These are phyloP conservation scores for Suhomyces terraborum DNA, from an alignment of 1,139 yeast species.

Conservation along the genomic window DNA sequence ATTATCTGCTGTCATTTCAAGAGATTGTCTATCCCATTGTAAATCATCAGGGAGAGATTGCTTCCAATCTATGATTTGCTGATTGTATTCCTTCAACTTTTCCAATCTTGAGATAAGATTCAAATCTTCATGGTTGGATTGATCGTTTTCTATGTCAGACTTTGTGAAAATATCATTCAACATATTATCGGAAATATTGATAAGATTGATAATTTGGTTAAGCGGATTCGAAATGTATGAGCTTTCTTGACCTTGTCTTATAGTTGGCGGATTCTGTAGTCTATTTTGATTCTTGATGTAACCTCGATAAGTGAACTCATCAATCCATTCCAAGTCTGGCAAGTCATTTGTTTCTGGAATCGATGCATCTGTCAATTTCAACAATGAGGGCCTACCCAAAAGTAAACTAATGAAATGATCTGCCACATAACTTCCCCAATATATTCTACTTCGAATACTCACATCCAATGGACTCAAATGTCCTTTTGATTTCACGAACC, in stretches of 20 bases:
- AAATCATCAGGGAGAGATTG: slow-evolving; percentile 49
- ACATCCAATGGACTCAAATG: slow-evolving; percentile 43
- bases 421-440: slow-evolving; percentile 69
- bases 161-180: slow-evolving; percentile 54
- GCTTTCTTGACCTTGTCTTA: slow-evolving; percentile 17
- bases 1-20: slow-evolving; percentile 49
- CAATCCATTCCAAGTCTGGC: slow-evolving; percentile 61
- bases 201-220: slow-evolving; percentile 49
- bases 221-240: slow-evolving; percentile 51
- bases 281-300: slow-evolving; percentile 14
- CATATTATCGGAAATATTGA: slow-evolving; percentile 55
- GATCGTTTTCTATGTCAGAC: slow-evolving; percentile 23
- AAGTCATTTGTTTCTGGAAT: slow-evolving; percentile 63
- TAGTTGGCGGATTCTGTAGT: background rate
- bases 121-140: slow-evolving; percentile 28
- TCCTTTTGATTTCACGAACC: slow-evolving; percentile 44
- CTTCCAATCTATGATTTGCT: slow-evolving; percentile 54
- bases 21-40: slow-evolving; percentile 49
- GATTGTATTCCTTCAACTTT: slow-evolving; percentile 45
- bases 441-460: slow-evolving; percentile 59
- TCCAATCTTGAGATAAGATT: slow-evolving; percentile 39
- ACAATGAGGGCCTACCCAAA: slow-evolving; percentile 58
- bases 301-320: slow-evolving; percentile 43
- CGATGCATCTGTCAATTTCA: slow-evolving; percentile 59
- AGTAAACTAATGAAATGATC: slow-evolving; percentile 63